phyloP scores from a whole-genome alignment of 208 protist species.

The Acanthamoeba lenticulata region DNA sequence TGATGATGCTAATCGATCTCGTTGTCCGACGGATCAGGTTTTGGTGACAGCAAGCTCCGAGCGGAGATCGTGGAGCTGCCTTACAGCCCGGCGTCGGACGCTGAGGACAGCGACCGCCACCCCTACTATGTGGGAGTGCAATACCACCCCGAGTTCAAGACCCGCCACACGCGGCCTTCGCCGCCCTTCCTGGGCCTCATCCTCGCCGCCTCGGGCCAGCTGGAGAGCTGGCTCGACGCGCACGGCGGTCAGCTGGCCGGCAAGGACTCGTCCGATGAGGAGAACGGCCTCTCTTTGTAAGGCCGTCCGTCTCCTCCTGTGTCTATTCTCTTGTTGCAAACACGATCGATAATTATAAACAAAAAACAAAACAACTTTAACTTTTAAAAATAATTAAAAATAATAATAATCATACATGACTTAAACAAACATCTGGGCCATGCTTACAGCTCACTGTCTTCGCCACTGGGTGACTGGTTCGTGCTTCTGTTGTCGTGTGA shows the following conservation, averaged over 20 bases:
- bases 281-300: background rate
- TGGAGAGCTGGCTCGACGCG: background rate
- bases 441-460: too few species aligned
- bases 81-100: background rate
- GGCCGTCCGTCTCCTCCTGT: too few species aligned
- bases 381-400: too few species aligned
- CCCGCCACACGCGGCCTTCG: slow-evolving; percentile 94
- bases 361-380: too few species aligned
- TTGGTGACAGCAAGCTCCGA: slow-evolving; percentile 90
- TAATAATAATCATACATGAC: too few species aligned
- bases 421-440: too few species aligned
- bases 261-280: slow-evolving; percentile 18
- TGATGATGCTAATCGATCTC: slow-evolving; percentile 16
- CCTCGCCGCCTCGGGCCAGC: slow-evolving; percentile 86
- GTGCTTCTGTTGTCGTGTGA: too few species aligned
- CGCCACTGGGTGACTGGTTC: too few species aligned
- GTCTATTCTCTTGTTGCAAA: too few species aligned
- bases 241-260: background rate
- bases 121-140: slow-evolving; percentile 95
- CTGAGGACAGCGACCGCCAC: background rate
- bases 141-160: slow-evolving; percentile 99
- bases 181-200: slow-evolving; percentile 97
- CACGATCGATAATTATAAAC: too few species aligned
- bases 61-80: slow-evolving; percentile 91
- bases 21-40: slow-evolving; percentile 64